phyloP scores from a whole-genome alignment of 2,329 filamentous ascomycete genomes.

The Myrmaecium sp. region DNA sequence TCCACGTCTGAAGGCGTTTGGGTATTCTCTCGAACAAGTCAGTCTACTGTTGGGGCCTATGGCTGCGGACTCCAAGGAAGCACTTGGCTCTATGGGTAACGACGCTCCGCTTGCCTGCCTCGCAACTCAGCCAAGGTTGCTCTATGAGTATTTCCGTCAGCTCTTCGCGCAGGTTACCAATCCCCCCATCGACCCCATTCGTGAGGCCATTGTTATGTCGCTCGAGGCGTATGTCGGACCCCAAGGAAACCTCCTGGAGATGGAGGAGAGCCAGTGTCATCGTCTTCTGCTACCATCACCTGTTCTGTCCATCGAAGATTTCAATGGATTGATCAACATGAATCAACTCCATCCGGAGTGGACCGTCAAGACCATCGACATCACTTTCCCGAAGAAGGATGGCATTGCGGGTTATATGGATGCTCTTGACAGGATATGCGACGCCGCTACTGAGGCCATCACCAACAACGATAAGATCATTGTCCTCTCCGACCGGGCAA shows the following conservation, averaged over 20 bases:
- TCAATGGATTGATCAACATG: conserved; percentile 74
- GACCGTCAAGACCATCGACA: conserved; percentile 79
- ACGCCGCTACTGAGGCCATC: conserved; percentile 68
- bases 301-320: conserved; percentile 75
- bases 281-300: conserved; percentile 76
- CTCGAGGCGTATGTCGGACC: conserved; percentile 91
- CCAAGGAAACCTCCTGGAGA: conserved; percentile 87
- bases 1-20: conserved; percentile 67
- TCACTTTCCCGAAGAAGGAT: conserved; percentile 78
- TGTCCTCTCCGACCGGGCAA: conserved; percentile 76
- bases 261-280: conserved; percentile 78
- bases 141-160: conserved; percentile 95
- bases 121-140: conserved; percentile 70
- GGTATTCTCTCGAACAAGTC: conserved; percentile 91
- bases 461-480: conserved; percentile 72
- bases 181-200: conserved; percentile 89
- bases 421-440: conserved; percentile 76
- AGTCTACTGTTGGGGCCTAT: conserved; percentile 82
- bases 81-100: conserved; percentile 94
- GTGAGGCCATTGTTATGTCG: conserved; percentile 97
- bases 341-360: conserved; percentile 55
- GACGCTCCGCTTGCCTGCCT: conserved; percentile 85
- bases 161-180: conserved; percentile 97
- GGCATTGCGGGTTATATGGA: conserved; percentile 72
- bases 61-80: conserved; percentile 95